Evolutionary conservation across 2,329 filamentous ascomycete species (phyloP).

Genomic region (Davidsoniella virescens): DNA sequence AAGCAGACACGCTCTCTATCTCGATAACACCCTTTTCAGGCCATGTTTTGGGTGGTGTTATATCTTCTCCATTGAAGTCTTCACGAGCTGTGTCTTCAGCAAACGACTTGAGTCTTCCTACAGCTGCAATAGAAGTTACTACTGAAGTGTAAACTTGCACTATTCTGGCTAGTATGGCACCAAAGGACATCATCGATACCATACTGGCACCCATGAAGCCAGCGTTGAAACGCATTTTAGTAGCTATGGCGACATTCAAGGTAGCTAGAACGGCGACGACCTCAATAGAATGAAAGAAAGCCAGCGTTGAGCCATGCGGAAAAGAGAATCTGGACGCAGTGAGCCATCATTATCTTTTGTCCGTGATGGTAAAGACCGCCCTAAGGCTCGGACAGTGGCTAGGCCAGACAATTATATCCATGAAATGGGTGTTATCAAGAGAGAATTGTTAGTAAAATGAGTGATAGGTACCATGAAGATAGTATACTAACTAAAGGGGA

Average conservation of each 20-base stretch:
- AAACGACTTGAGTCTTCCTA: constrained; percentile 18
- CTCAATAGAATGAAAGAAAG: constrained; percentile 33
- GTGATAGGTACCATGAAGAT: too few relatives aligned
- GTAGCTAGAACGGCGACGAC: constrained; percentile 33
- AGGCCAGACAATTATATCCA: constrained; percentile 41
- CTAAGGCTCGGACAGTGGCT: constrained; percentile 39
- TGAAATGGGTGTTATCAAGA: constrained; percentile 28
- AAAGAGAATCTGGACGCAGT: constrained; percentile 40
- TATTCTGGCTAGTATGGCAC: constrained; percentile 18
- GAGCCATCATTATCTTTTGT: constrained; percentile 32
- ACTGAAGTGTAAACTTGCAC: constrained; percentile 21
- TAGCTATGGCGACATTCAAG: constrained; percentile 27
- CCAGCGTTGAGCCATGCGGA: constrained; percentile 43
- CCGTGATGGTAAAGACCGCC: constrained; percentile 31
- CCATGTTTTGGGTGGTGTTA: constrained; percentile 17
- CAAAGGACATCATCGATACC: constrained; percentile 24
- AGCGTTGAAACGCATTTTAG: constrained; percentile 23
- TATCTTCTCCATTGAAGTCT: constrained; percentile 14
- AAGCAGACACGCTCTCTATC: constrained; percentile 20
- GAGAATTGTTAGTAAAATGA: not conserved
- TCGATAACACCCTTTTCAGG: constrained; percentile 19
- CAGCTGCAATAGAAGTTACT: constrained; percentile 19
- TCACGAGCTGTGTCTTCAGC: constrained; percentile 16
- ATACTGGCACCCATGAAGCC: constrained; percentile 25
- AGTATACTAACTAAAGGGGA: constrained; percentile 31